Conservation (phyloP, 2,329 filamentous ascomycete species). For the Hypoxylon sp. region DNA sequence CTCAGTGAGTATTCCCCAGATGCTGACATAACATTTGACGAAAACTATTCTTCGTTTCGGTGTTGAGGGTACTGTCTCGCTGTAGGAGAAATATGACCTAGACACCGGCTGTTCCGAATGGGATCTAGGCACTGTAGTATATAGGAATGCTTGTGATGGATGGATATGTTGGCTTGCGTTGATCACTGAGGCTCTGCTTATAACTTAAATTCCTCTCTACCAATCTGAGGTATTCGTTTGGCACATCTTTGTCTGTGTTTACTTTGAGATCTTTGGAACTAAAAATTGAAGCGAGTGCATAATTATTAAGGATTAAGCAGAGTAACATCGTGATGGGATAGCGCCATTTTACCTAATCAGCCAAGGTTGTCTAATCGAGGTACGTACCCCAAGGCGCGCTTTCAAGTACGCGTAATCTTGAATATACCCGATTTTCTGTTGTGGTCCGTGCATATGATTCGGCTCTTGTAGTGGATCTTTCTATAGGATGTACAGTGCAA, state of each 20-base stretch:
- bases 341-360: too few species aligned
- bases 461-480: slow-evolving; percentile 7
- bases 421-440: not conserved
- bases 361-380: slow-evolving; percentile 8
- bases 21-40: not conserved
- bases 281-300: slow-evolving; percentile 7
- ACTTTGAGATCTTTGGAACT: not conserved
- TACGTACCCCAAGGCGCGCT: slow-evolving; percentile 19
- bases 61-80: not conserved
- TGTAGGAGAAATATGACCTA: not conserved
- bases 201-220: not conserved
- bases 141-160: not conserved
- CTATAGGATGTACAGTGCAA: slow-evolving; percentile 1
- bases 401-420: slow-evolving; percentile 33
- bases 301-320: slow-evolving; percentile 18
- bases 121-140: not conserved
- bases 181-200: slow-evolving; percentile 4
- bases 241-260: not conserved
- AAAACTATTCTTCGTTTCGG: not conserved
- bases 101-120: not conserved
- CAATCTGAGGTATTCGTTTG: not conserved
- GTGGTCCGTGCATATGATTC: slow-evolving; percentile 17
- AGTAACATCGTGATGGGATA: slow-evolving; percentile 7
- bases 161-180: not conserved
- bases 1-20: not conserved